phyloP scores from a whole-genome alignment of 495 filamentous ascomycete species.

The Hyaloscypha finlandica region DNA sequence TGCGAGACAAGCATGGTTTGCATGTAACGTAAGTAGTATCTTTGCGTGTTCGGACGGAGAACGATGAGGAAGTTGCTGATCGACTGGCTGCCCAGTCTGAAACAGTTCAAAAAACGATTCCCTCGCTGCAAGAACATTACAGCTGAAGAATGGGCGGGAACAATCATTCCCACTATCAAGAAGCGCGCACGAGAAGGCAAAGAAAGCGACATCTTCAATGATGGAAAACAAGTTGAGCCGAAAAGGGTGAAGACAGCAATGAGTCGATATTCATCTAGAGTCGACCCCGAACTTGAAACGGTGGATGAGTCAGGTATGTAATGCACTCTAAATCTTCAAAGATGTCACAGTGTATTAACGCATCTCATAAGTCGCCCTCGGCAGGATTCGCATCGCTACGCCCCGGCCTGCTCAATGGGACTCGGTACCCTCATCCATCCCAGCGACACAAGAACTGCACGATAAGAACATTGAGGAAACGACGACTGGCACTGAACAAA shows the following conservation, averaged over 20 bases:
- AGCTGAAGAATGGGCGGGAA: constrained; percentile 14
- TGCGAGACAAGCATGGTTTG: constrained; percentile 17
- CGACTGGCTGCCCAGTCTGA: constrained; percentile 9
- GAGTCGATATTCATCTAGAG: constrained; percentile 17
- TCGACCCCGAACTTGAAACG: constrained; percentile 10
- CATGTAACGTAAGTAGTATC: constrained; percentile 19
- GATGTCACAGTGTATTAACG: not conserved
- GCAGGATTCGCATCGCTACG: constrained; percentile 3
- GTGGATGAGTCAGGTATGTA: constrained; percentile 12
- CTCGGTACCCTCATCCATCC: not conserved
- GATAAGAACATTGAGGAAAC: not conserved
- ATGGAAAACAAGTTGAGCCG: constrained; percentile 11
- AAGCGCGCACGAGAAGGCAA: constrained; percentile 21
- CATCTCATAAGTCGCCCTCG: not conserved
- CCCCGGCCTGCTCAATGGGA: not conserved
- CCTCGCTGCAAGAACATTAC: constrained; percentile 16
- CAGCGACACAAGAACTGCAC: not conserved
- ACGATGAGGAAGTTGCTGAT: constrained; percentile 14
- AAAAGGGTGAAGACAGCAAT: constrained; percentile 21
- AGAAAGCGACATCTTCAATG: constrained; percentile 19
- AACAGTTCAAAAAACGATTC: constrained; percentile 19
- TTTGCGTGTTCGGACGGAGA: constrained; percentile 10
- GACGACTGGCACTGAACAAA: not conserved
- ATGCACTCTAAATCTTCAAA: constrained; percentile 1
- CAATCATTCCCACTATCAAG: constrained; percentile 14